Percentiles rank a stretch among this genome's conserved stretches.
Conservation (phyloP, 2,329 filamentous ascomycete genomes). For the Claviceps sp. region DNA sequence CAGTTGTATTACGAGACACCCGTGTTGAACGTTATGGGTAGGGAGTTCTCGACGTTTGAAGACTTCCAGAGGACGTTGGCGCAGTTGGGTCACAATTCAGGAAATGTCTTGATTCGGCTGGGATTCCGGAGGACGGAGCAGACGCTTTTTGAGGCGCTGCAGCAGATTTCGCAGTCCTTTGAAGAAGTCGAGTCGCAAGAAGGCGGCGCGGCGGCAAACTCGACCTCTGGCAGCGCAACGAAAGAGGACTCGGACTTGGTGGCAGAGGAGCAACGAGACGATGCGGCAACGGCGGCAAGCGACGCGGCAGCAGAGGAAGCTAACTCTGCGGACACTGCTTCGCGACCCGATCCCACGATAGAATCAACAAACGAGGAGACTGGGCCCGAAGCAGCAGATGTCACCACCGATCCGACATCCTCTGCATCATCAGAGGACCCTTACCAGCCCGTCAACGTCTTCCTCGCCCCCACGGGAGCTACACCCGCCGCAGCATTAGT, state of each 20-base stretch:
- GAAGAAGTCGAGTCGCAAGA: slow-evolving; percentile 25
- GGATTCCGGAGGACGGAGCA: slow-evolving; percentile 63
- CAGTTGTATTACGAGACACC: slow-evolving; percentile 82
- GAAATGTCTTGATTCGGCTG: slow-evolving; percentile 66
- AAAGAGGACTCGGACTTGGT: background rate
- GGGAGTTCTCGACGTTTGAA: slow-evolving; percentile 61
- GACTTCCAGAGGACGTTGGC: slow-evolving; percentile 83
- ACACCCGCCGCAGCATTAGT: slow-evolving; percentile 63
- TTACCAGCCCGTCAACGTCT: slow-evolving; percentile 52
- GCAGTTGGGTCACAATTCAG: slow-evolving; percentile 76
- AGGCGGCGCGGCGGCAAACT: background rate
- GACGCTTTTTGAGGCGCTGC: slow-evolving; percentile 76
- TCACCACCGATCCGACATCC: background rate
- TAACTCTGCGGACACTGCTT: background rate
- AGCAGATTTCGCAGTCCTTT: slow-evolving; percentile 67
- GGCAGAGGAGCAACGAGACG: slow-evolving; percentile 5
- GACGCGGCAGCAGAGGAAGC: slow-evolving; percentile 6
- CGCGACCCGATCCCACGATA: slow-evolving; percentile 3
- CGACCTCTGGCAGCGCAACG: slow-evolving; percentile 3
- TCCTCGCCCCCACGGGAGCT: slow-evolving; percentile 58
- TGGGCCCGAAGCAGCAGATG: slow-evolving; percentile 1
- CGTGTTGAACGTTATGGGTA: slow-evolving; percentile 68
- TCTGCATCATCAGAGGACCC: slow-evolving; percentile 15
- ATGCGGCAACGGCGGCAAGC: slow-evolving; percentile 12
- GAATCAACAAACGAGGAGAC: slow-evolving; percentile 10